These are phyloP conservation scores for Crotalaria pallida DNA, from an alignment of 306 rosid genomes.

Conservation along the genomic window DNA sequence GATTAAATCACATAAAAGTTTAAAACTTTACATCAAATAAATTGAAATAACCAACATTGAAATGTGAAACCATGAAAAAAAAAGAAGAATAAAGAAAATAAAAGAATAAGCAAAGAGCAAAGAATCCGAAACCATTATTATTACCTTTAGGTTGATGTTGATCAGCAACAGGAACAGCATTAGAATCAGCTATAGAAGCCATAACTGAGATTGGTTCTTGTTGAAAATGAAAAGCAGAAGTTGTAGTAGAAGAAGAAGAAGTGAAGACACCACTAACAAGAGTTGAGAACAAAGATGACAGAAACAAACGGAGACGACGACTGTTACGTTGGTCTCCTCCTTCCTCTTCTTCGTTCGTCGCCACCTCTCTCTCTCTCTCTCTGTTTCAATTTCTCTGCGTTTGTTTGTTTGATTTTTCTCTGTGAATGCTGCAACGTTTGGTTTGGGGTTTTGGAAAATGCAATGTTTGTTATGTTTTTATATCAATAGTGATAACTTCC, in stretches of 20 bases:
- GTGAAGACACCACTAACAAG: slow-evolving; percentile 73
- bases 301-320: slow-evolving; percentile 66
- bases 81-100: no score
- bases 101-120: neutral
- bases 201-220: slow-evolving; percentile 38
- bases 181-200: slow-evolving; percentile 47
- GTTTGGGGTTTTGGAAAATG: neutral
- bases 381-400: neutral
- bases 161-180: slow-evolving; percentile 24
- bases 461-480: neutral
- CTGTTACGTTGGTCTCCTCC: slow-evolving; percentile 60
- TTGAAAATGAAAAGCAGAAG: slow-evolving; percentile 11
- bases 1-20: neutral
- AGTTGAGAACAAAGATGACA: slow-evolving; percentile 59
- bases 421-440: slow-evolving; percentile 8
- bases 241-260: neutral
- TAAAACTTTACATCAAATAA: neutral
- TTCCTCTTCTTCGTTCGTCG: slow-evolving; percentile 42
- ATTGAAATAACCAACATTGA: neutral
- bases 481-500: neutral
- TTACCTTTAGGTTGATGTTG: slow-evolving; percentile 25
- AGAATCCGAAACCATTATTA: no score
- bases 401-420: neutral
- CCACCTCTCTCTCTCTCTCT: slow-evolving; percentile 41
- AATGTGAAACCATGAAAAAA: neutral